Base-by-base conservation (phyloP, 140 eudicot genomes). In the Senecio squalidus region DNA sequence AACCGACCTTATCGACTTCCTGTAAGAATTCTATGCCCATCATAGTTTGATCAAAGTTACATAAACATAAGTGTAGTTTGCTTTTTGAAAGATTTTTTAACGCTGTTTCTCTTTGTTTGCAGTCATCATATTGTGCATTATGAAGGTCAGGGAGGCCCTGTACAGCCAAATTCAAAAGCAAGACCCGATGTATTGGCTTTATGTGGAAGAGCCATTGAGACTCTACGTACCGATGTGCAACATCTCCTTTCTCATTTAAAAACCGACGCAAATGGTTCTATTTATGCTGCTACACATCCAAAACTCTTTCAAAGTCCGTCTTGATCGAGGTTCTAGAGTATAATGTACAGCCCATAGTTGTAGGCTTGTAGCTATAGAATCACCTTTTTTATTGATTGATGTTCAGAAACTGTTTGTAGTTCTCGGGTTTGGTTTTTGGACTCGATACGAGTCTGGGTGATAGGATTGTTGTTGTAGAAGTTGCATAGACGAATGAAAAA, bases 191-290 rank as follows among this genome's bases (percentile, higher is more conserved):
- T 72, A 38, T 72, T 72, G 51, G 72, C 67, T 47, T 72, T 72
- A 47, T 72, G 77, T 47, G 77, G 77, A 56, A 64, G 77, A 64
- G 77, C 77, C 48, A 72, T 72, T 47, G 77, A 72, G n/a, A 64
- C 55, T 56, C 36, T 72, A 47, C 48, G 72, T 28, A 64, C 40
- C 3, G 77, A 72, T 15, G 72, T 72, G 55, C 72, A 72, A 26
- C 77, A 72, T 48, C 77, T 72, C 15, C 77, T 72, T 20, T 72
- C 72, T 55, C 77, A 72, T 21, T 13, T 72, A 4, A 64, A 64
- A 56, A 63, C 72, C 2, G 77, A 72, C 64, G 77, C 67, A 47
- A 72, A 57, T 64, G 72, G 48, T 64, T 72, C 77, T 27, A 72
- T 72, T 18, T 72, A 72, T 72, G 77, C 77, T 56, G 72, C 77